Evolutionary conservation across 163 green algal species (phyloP), one percentile per base, ranked within the genome.

Genomic region (Scenedesmus sp.): DNA sequence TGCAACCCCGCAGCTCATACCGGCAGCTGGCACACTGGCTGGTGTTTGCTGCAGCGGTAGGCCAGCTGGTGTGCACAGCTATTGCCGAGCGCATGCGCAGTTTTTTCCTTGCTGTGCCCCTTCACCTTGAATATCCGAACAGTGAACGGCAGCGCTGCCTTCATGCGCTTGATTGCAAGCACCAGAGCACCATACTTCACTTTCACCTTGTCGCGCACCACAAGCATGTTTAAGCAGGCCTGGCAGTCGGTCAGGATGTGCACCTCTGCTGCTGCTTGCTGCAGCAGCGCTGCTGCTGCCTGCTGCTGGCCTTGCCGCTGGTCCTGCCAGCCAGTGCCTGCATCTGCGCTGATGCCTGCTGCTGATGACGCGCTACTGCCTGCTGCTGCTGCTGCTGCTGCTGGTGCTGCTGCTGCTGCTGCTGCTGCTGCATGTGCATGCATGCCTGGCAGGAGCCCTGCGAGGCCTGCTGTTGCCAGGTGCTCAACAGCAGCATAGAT

Each of bases 161-260:
- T 78, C 16, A 87, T 35, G n/a, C 46, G 82, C 82, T 87, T 87
- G 82, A 87, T 87, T 24, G 51, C 53, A 30, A n/a, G n/a, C 30
- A 87, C 82, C 18, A 87, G 26, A 1, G 18, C 30, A 40, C 33
- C 44, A 53, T 87, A 87, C 53, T 87, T 87, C 1, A 7, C 49
- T 35, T 87, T 87, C 16, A 87, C 35, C 53, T 35, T 78, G 53
- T 44, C 72, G 1, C 35, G 72, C 35, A 81, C 72, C 2, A 56
- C 10, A 3, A 87, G 5, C 82, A 87, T 87, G 61, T 87, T 53
- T 18, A 87, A 22, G 61, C 82, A 87, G n/a, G 33, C 15, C 22
- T 87, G 82, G 82, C n/a, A 87, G 53, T 87, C 82, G 5, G 82
- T 79, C 20, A 87, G 51, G 33, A 87, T 87, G 40, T 78, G 82